These are phyloP conservation scores for Populus hybrid DNA, from an alignment of 441 rosid genomes.

Conservation along the genomic window DNA sequence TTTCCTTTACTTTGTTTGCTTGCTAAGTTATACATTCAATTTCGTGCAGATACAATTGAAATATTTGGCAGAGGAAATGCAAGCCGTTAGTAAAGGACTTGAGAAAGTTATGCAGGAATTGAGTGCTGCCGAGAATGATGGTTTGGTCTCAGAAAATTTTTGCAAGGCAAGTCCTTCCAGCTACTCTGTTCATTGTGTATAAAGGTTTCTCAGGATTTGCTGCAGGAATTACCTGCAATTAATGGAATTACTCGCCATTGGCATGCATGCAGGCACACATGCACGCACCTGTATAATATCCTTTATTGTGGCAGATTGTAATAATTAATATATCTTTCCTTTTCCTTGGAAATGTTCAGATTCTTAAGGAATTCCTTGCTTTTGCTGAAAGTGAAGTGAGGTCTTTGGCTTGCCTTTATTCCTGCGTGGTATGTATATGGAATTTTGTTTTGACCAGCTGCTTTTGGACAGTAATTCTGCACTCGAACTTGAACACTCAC, in stretches of 20 bases:
- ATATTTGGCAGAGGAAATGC: slow-evolving; percentile 96
- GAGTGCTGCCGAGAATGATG: slow-evolving; percentile 85
- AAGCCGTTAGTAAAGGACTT: slow-evolving; percentile 91
- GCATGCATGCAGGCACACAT: neutral
- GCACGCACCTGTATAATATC: neutral
- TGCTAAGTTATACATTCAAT: slow-evolving; percentile 1
- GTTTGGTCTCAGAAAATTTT: slow-evolving; percentile 64
- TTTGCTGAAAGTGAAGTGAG: slow-evolving; percentile 85
- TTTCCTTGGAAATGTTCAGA: slow-evolving; percentile 35
- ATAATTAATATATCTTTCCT: neutral
- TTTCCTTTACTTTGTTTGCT: neutral
- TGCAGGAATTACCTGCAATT: neutral
- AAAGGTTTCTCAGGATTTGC: neutral
- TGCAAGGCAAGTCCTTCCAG: slow-evolving; percentile 43
- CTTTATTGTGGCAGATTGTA: neutral
- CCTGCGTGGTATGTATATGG: slow-evolving; percentile 65
- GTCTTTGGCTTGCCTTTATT: slow-evolving; percentile 78
- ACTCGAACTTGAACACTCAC: slow-evolving; percentile 1
- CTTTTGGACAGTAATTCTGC: neutral
- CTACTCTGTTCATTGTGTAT: slow-evolving; percentile 11
- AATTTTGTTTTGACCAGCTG: slow-evolving; percentile 1
- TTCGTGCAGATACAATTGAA: slow-evolving; percentile 77
- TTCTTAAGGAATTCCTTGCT: slow-evolving; percentile 60
- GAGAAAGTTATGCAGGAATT: slow-evolving; percentile 89
- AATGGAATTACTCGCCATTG: neutral